Evolutionary conservation across 306 rosid species (phyloP), one percentile per base, ranked within the genome.

Genomic region (Castanea crenata): DNA sequence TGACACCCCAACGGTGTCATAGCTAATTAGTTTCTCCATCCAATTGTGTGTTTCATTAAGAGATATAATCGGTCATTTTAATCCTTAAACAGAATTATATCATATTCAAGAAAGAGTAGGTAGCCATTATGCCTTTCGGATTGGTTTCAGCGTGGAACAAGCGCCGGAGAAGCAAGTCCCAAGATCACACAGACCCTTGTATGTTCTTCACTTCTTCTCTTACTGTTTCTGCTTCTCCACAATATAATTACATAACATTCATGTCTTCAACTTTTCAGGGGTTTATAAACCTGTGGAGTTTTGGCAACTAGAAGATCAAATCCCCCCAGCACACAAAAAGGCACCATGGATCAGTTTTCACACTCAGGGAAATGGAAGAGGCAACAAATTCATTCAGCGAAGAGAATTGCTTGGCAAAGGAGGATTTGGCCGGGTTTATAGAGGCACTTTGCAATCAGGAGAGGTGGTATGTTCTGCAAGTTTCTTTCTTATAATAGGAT

Each of bases 121-220:
- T 2, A 49, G 54, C 69, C 78, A 82, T 74, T 75, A 93, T 95
- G 98, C 92, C 97, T 49, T 95, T 95, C 81, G 89, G 96, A 78
- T 88, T 95, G 78, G 91, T 95, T 77, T 89, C 98, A 5, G 99
- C 99, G 0, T 95, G 98, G 99, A 93, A 91, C 85, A 95, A 95
- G 87, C 92, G 99, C 70, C 84, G 98, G 20, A 88, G 96, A 86
- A 87, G 92, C 85, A 95, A 90, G 77, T 91, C 98, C n/a, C 85
- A 88, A 56, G 95, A 92, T 71, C 92, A 78, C 61, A 85, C 91
- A 51, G 92, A 89, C 78, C 99, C 96, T 29, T 93, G 99, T 94
- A 92, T 69, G 83, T 78, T 69, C 76, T 71, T 68, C 38, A 56
- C 62, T 46, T 10, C 75, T 38, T 57, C 73, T 46, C 4, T 34